A percentile compares a stretch with the other conserved stretches of the same genome.
Evolutionary conservation across 2,329 filamentous ascomycete species (phyloP).

Genomic region (Epichloe scottii): DNA sequence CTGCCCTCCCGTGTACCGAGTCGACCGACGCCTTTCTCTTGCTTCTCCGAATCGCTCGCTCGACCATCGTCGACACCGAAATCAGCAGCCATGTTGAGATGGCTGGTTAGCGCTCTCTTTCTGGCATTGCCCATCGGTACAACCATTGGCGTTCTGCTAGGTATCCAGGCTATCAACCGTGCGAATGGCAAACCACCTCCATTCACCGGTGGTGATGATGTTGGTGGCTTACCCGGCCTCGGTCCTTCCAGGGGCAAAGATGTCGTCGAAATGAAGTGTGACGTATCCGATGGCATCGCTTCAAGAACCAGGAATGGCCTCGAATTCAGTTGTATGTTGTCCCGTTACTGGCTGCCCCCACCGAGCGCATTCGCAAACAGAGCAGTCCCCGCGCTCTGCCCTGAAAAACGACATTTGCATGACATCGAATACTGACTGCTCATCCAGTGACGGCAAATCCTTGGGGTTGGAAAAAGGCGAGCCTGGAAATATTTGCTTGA

Average conservation of each 20-base stretch:
- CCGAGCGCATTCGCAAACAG: background rate
- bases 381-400: background rate
- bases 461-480: conserved; percentile 32
- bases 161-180: conserved; percentile 31
- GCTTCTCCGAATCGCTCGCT: background rate
- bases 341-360: background rate
- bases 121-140: conserved; percentile 36
- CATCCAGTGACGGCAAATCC: conserved; percentile 41
- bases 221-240: conserved; percentile 4
- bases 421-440: background rate
- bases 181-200: conserved; percentile 31
- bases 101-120: conserved; percentile 37
- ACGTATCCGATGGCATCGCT: conserved; percentile 31
- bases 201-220: conserved; percentile 20
- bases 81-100: conserved; percentile 23
- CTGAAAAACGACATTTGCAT: background rate
- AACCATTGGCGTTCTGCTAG: conserved; percentile 36
- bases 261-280: conserved; percentile 26
- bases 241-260: conserved; percentile 18
- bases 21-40: background rate
- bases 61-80: background rate
- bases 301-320: conserved; percentile 27
- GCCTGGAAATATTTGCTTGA: conserved; percentile 35
- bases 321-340: conserved; percentile 33
- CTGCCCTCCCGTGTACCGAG: background rate